Evolutionary conservation across 1,139 yeast genomes (phyloP).

Genomic region (Eremothecium coryli): DNA sequence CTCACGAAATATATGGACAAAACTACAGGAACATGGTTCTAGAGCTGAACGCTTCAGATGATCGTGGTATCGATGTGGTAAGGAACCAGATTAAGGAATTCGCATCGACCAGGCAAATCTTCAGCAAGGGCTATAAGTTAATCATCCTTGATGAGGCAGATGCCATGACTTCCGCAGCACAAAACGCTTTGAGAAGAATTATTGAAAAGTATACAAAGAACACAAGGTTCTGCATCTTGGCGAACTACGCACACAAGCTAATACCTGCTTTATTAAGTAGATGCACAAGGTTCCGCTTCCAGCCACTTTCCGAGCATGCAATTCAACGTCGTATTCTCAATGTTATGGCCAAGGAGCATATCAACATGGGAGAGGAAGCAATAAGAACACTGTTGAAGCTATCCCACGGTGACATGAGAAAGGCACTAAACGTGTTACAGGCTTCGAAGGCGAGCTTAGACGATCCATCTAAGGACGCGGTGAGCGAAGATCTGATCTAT

Average conservation of each 20-base stretch:
- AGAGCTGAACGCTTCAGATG: constrained; percentile 93
- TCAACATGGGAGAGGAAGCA: constrained; percentile 53
- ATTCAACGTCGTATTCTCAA: constrained; percentile 55
- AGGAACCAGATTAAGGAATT: constrained; percentile 87
- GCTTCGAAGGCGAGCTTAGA: constrained; percentile 80
- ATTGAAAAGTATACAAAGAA: constrained; percentile 93
- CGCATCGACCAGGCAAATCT: constrained; percentile 91
- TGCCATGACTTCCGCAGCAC: constrained; percentile 97
- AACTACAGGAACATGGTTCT: constrained; percentile 81
- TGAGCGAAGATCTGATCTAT: constrained; percentile 67
- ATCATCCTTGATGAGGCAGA: constrained; percentile 96
- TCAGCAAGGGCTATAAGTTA: constrained; percentile 69
- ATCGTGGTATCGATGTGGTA: constrained; percentile 92
- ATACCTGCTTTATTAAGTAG: constrained; percentile 92
- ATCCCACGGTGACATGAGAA: constrained; percentile 91
- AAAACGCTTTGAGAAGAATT: constrained; percentile 82
- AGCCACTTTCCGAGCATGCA: constrained; percentile 65
- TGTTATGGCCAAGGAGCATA: constrained; percentile 60
- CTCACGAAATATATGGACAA: constrained; percentile 82
- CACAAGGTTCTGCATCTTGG: constrained; percentile 91
- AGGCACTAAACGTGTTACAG: constrained; percentile 86
- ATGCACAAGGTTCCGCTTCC: constrained; percentile 89
- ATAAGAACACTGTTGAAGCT: constrained; percentile 55
- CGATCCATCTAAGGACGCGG: constrained; percentile 35
- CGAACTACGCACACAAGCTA: constrained; percentile 90